Conservation (phyloP, 306 rosid genomes). For the Vigna trinervia region DNA sequence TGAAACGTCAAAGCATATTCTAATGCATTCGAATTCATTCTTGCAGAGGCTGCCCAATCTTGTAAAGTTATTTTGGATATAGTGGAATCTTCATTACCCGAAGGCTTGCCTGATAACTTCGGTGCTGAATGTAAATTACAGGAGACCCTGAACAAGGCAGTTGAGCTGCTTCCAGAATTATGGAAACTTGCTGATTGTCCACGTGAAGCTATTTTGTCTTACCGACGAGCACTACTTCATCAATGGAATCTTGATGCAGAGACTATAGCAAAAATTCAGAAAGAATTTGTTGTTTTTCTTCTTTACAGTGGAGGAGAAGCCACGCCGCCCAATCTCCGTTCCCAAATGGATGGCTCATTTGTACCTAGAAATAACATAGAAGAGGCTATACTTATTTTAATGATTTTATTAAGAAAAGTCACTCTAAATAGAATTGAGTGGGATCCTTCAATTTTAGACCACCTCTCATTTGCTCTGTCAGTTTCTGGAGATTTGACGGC, state of each 20-base stretch:
- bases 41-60: slow-evolving; percentile 93
- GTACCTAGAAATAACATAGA: slow-evolving; percentile 84
- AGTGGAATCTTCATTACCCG: slow-evolving; percentile 88
- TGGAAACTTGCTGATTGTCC: slow-evolving; percentile 88
- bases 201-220: slow-evolving; percentile 76
- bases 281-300: slow-evolving; percentile 80
- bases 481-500: slow-evolving; percentile 76
- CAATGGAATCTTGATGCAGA: slow-evolving; percentile 77
- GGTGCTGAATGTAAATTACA: slow-evolving; percentile 94
- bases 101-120: slow-evolving; percentile 86
- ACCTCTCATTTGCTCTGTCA: slow-evolving; percentile 86
- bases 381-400: slow-evolving; percentile 91
- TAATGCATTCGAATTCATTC: slow-evolving; percentile 49
- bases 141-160: slow-evolving; percentile 78
- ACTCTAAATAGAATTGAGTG: slow-evolving; percentile 76
- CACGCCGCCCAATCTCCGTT: slow-evolving; percentile 78
- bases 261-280: slow-evolving; percentile 73
- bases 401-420: slow-evolving; percentile 78
- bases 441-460: slow-evolving; percentile 95
- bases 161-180: slow-evolving; percentile 82
- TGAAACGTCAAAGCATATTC: slow-evolving; percentile 33
- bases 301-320: slow-evolving; percentile 84
- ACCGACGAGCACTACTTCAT: slow-evolving; percentile 74
- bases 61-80: slow-evolving; percentile 87
- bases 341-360: slow-evolving; percentile 80